Evolutionary conservation across 2,329 filamentous ascomycete species (phyloP), one percentile per base, ranked within the genome.

Genomic region (Biscogniauxia sp.): DNA sequence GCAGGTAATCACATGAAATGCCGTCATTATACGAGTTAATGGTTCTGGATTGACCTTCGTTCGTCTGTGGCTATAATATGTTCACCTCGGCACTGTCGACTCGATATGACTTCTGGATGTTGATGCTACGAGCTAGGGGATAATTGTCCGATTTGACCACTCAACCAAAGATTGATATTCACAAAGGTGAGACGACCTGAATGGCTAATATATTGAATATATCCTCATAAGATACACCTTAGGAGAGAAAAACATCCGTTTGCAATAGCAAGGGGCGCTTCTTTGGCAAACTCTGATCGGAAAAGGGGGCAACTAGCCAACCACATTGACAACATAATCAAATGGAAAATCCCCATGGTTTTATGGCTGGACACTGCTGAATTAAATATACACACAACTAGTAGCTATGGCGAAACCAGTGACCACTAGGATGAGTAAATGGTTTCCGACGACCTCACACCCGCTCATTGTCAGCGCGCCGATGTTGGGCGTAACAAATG

Each of bases 381-480:
- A 41, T 41, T 59, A 49, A 61, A 61, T 57, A 52, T 51, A 52
- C 6, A 50, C 41, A 5, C 60, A 32, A 59, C 4, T 64, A 45
- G 55, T 61, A 25, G 62, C 53, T 8, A 69, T 65, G 66, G 61
- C 65, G 17, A 50, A 56, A 45, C 17, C 41, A 45, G 19, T 11
- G 20, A 54, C 25, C 53, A 62, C 67, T 26, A 66, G 72, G 7
- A 74, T 70, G 70, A 66, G 66, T 60, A 61, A 62, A 23, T 75
- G 73, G 69, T 79, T 79, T 60, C 76, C 77, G 3, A 71, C 72
- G 58, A 74, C 73, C 19, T 62, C 69, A 5, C 64, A 67, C 20
- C 78, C 78, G 20, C 64, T 79, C 11, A 66, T 80, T 45, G 68
- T 79, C 54, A 75, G 71, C 51, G 78, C 78, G 8, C 78, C 78